These are phyloP conservation scores for Candida adriatica DNA, from an alignment of 805 yeast species.

Conservation along the genomic window DNA sequence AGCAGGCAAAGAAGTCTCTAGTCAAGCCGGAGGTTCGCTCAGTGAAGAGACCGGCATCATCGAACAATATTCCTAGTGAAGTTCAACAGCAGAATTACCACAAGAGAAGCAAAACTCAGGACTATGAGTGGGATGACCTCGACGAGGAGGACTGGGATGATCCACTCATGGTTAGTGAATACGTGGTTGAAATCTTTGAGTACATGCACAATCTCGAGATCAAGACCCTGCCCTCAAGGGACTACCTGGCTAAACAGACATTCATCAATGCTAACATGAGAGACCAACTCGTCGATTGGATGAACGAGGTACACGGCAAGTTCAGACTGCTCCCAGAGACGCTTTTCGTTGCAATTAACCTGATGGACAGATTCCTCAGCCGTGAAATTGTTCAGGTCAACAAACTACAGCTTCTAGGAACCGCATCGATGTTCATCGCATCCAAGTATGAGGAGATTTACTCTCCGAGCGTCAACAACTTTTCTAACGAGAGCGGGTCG, in stretches of 20 bases:
- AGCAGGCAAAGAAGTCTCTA: slow-evolving; percentile 1
- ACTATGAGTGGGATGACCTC: slow-evolving; percentile 43
- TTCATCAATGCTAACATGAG: slow-evolving; percentile 77
- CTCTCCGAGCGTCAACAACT: slow-evolving; percentile 78
- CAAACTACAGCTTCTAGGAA: slow-evolving; percentile 77
- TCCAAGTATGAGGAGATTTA: slow-evolving; percentile 92
- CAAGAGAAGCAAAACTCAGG: slow-evolving; percentile 22
- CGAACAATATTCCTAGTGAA: slow-evolving; percentile 10
- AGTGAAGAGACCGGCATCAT: slow-evolving; percentile 34
- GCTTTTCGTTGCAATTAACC: slow-evolving; percentile 70
- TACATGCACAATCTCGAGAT: slow-evolving; percentile 64
- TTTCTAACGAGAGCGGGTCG: slow-evolving; percentile 78
- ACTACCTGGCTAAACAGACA: slow-evolving; percentile 56
- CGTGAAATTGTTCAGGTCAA: slow-evolving; percentile 67
- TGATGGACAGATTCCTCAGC: slow-evolving; percentile 84
- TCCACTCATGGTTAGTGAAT: slow-evolving; percentile 87
- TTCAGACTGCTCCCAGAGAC: slow-evolving; percentile 85
- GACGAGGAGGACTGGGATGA: slow-evolving; percentile 67
- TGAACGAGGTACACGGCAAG: slow-evolving; percentile 79
- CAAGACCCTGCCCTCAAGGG: slow-evolving; percentile 63
- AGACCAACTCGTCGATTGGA: slow-evolving; percentile 89
- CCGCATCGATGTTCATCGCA: slow-evolving; percentile 80
- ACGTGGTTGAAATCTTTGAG: slow-evolving; percentile 76
- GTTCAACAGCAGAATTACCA: slow-evolving; percentile 2
- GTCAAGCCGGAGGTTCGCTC: slow-evolving; percentile 24